phyloP scores from a whole-genome alignment of 2,329 filamentous ascomycete species.

The Elsinoe necatrix region DNA sequence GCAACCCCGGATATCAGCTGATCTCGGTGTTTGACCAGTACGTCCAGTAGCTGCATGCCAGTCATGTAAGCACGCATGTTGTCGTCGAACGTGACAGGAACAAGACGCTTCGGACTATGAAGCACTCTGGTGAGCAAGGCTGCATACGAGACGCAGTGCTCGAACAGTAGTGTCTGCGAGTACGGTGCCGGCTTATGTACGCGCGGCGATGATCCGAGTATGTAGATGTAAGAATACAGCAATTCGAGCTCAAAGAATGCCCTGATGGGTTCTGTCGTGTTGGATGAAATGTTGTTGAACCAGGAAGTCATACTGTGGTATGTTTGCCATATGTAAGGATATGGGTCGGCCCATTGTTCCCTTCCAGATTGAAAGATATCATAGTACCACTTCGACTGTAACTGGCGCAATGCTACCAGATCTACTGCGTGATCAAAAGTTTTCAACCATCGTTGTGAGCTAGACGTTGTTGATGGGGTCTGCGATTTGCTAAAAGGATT shows the following conservation, averaged over 20 bases:
- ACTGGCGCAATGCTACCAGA: slow-evolving; percentile 72
- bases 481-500: slow-evolving; percentile 49
- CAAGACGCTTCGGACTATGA: slow-evolving; percentile 48
- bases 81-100: slow-evolving; percentile 79
- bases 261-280: slow-evolving; percentile 56
- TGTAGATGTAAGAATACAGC: slow-evolving; percentile 84
- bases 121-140: slow-evolving; percentile 63
- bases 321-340: slow-evolving; percentile 65
- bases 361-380: slow-evolving; percentile 73
- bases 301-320: slow-evolving; percentile 71
- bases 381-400: slow-evolving; percentile 86
- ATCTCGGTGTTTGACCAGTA: slow-evolving; percentile 48
- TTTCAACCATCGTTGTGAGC: slow-evolving; percentile 41
- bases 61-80: slow-evolving; percentile 73
- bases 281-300: slow-evolving; percentile 65
- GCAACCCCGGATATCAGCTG: slow-evolving; percentile 32
- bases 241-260: slow-evolving; percentile 80
- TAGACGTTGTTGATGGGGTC: slow-evolving; percentile 35
- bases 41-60: slow-evolving; percentile 48
- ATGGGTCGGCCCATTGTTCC: slow-evolving; percentile 57
- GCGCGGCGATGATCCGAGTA: slow-evolving; percentile 69
- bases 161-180: slow-evolving; percentile 72
- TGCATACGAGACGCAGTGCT: slow-evolving; percentile 76
- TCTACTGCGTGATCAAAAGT: slow-evolving; percentile 63
- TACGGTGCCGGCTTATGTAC: slow-evolving; percentile 67